Conservation (phyloP, 345 rosid genomes). For the Gossypioides kirkii region DNA sequence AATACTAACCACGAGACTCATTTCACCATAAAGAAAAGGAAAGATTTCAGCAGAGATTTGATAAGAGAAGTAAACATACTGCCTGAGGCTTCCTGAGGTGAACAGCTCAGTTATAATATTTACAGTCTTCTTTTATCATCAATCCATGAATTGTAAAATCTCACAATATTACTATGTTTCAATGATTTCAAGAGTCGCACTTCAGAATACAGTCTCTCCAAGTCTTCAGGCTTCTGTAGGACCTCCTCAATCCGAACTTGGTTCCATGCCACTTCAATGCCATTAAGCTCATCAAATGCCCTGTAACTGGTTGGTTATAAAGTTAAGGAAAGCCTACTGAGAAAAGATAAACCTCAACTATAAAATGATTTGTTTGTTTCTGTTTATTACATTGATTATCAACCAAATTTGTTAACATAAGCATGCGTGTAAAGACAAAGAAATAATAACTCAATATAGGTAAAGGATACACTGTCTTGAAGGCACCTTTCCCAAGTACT, state of each 20-base stretch:
- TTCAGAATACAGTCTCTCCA: constrained; percentile 89
- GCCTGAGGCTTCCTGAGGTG: constrained; percentile 91
- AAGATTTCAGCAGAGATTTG: constrained; percentile 3
- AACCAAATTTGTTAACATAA: background rate
- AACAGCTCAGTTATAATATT: constrained; percentile 89
- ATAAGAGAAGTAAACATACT: constrained; percentile 48
- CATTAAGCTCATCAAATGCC: constrained; percentile 90
- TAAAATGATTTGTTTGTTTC: background rate
- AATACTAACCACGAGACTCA: constrained; percentile 25
- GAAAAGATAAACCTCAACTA: constrained; percentile 11
- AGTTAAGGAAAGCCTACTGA: constrained; percentile 28
- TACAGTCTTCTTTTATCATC: constrained; percentile 87
- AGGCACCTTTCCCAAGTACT: constrained; percentile 70
- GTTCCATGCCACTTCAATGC: constrained; percentile 99
- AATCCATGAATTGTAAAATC: constrained; percentile 85
- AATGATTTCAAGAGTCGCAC: constrained; percentile 80
- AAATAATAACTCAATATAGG: background rate
- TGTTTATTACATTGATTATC: background rate
- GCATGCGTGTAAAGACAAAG: background rate
- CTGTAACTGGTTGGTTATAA: constrained; percentile 50
- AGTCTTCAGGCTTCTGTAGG: constrained; percentile 76
- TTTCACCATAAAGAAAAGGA: constrained; percentile 14
- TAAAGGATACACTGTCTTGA: constrained; percentile 75
- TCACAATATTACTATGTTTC: constrained; percentile 75
- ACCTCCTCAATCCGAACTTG: constrained; percentile 86